phyloP scores from a whole-genome alignment of 768 basidiomycete genomes.

The Collybiopsis confluens region DNA sequence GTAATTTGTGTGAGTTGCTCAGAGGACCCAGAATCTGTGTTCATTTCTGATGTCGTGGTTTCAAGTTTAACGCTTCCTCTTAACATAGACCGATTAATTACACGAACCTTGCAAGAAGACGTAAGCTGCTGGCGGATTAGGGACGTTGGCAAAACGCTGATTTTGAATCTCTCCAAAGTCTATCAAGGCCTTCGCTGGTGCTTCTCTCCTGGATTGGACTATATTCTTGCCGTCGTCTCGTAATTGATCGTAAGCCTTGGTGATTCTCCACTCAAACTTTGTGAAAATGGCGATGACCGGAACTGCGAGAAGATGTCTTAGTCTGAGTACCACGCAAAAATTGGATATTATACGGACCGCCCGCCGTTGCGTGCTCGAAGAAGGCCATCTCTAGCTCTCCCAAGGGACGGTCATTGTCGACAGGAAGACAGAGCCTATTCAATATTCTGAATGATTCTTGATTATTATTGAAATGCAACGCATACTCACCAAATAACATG shows the following conservation, averaged over 20 bases:
- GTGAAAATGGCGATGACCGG: constrained; percentile 8
- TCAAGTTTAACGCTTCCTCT: background rate
- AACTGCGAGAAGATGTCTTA: background rate
- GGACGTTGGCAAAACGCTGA: background rate
- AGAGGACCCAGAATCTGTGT: background rate
- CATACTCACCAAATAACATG: constrained; percentile 15
- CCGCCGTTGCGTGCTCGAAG: constrained; percentile 1
- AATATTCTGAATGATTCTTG: background rate
- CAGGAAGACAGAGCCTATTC: constrained; percentile 4
- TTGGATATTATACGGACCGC: background rate
- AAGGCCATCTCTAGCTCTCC: background rate
- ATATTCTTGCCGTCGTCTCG: background rate
- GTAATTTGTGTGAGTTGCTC: background rate
- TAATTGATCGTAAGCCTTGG: background rate
- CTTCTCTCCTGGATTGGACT: background rate
- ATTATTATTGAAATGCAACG: background rate
- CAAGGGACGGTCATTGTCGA: constrained; percentile 6
- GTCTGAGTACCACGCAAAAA: background rate
- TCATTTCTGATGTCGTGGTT: background rate
- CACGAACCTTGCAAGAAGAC: background rate
- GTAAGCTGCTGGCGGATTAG: background rate
- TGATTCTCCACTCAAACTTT: constrained; percentile 6
- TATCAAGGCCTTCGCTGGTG: background rate
- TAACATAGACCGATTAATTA: background rate
- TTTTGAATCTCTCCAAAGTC: background rate